Evolutionary conservation across 2,329 filamentous ascomycete genomes (phyloP).

Genomic region (Diatrype stigma): DNA sequence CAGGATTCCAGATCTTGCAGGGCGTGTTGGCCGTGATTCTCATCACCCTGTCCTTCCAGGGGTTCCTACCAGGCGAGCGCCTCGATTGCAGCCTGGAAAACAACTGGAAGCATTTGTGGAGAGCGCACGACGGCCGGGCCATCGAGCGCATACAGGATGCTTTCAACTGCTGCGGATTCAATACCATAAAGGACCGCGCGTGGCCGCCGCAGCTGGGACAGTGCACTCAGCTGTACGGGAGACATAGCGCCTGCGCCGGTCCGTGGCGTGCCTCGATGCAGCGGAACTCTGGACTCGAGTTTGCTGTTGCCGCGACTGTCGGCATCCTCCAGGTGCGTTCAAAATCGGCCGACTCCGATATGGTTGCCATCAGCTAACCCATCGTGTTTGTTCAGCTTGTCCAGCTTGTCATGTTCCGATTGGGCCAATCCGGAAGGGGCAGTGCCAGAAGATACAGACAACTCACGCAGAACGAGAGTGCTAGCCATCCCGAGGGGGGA

Average conservation of each 20-base stretch:
- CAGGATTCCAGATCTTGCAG: constrained; percentile 38
- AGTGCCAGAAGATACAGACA: constrained; percentile 7
- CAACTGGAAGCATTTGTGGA: constrained; percentile 53
- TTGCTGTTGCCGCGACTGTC: constrained; percentile 49
- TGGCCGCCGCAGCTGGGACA: constrained; percentile 52
- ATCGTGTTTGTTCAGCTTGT: constrained; percentile 13
- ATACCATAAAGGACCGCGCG: constrained; percentile 51
- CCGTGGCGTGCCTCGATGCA: constrained; percentile 56
- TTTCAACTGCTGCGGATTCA: constrained; percentile 64
- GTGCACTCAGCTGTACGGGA: constrained; percentile 45
- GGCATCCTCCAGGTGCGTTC: constrained; percentile 53
- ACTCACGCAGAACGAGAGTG: constrained; percentile 5
- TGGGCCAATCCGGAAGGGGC: constrained; percentile 4
- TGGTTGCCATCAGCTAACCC: constrained; percentile 23
- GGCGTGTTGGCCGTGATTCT: constrained; percentile 39
- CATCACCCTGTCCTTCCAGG: constrained; percentile 36
- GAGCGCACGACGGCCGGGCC: constrained; percentile 40
- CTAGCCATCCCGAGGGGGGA: constrained; percentile 5
- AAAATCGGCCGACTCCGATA: too few relatives aligned
- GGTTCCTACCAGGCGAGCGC: constrained; percentile 27
- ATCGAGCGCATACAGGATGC: constrained; percentile 61
- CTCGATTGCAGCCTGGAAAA: constrained; percentile 51
- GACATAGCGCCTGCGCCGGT: constrained; percentile 43
- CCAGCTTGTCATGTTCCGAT: constrained; percentile 22
- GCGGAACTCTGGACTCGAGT: constrained; percentile 48